Evolutionary conservation across 352 stramenopile species (phyloP), one percentile per base, ranked within the genome.

Genomic region (Hyaloperonospora brassicae): DNA sequence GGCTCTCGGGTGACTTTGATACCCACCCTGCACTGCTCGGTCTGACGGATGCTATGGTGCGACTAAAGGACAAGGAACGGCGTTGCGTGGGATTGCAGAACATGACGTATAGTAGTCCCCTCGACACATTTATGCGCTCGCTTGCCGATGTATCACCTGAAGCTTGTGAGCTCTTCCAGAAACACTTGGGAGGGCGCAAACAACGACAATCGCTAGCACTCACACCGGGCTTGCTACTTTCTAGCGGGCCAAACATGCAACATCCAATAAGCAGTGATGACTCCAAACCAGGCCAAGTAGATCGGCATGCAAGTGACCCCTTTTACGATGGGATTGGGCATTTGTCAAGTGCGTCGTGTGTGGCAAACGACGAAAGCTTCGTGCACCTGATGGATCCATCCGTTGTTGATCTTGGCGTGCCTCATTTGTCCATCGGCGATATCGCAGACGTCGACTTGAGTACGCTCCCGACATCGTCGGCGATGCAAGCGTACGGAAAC

Each of bases 31-130:
- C 77, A 25, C 60, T 89, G 11, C 45, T 92, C 5, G 82, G 79
- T 0, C 45, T 92, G 13, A 52, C 84, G 1, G 79, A 92, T 52
- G 75, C 66, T 7, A 87, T 92, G 72, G 68, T 84, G 22, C 67
- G 64, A n/a, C 59, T 85, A 10, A 89, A 87, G 44, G 73, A 89
- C 47, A 92, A 92, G 56, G 72, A 89, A 46, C 63, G 72, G 2
- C 81, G 81, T 23, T 79, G 81, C 7, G 79, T 92, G 6, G 81
- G 81, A 0, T 57, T 87, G 50, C 82, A 92, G 60, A 92, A 92
- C 57, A 92, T 92, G 82, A 67, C 48, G 17, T 89, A 87, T 57
- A 87, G 65, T 35, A 59, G 76, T 27, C 65, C 72, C 22, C 60
- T 92, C 12, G 77, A 92, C 55, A 51, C 62, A 3, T 92, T 90